Evolutionary conservation across 139 green algal genomes (phyloP).

Genomic region (Zygnema cylindricum): DNA sequence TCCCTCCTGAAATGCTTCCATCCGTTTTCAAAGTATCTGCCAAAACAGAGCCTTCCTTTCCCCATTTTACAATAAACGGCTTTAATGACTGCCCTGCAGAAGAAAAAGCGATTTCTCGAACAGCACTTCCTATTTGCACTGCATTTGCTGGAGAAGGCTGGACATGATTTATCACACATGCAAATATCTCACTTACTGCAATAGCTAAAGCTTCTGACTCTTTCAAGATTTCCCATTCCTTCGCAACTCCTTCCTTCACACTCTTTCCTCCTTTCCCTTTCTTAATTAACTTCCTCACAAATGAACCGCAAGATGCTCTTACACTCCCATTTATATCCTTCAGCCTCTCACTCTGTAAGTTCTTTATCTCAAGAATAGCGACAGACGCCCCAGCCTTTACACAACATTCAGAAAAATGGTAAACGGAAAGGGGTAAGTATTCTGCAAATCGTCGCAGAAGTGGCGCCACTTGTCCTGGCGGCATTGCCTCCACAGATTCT

Average conservation of each 20-base stretch:
- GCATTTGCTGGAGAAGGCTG: not conserved
- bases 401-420: not conserved
- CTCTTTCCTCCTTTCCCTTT: not conserved
- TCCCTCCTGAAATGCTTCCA: too few relatives aligned
- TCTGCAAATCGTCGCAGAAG: constrained; percentile 3
- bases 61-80: not conserved
- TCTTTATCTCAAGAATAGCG: not conserved
- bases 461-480: not conserved
- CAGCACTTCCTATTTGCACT: not conserved
- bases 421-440: not conserved
- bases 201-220: not conserved
- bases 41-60: not conserved
- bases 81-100: not conserved
- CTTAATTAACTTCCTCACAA: too few relatives aligned
- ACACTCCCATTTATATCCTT: not conserved
- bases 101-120: not conserved
- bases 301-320: too few relatives aligned
- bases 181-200: not conserved
- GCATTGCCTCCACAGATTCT: not conserved
- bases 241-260: not conserved
- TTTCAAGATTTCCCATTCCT: too few relatives aligned
- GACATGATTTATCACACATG: not conserved
- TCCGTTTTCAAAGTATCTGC: too few relatives aligned
- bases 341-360: not conserved
- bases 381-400: too few relatives aligned